Conservation (phyloP, 2,329 filamentous ascomycete genomes). For the Phaeosphaeriaceae sp. region DNA sequence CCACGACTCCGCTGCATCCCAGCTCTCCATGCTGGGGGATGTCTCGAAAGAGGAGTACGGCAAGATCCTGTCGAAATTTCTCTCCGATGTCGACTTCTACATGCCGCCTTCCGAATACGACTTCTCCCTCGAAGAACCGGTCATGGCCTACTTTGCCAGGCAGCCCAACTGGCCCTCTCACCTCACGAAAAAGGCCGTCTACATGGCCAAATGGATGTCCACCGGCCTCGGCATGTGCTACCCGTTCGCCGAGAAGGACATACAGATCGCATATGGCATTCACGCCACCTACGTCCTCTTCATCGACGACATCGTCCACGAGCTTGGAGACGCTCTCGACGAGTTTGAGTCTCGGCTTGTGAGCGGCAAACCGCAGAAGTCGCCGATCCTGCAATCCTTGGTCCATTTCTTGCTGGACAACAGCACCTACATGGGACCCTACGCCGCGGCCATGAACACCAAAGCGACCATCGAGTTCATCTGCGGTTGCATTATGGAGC, state of each 20-base stretch:
- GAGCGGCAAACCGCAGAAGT: slow-evolving; percentile 16
- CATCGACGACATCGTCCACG: slow-evolving; percentile 20
- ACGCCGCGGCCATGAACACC: slow-evolving; percentile 18
- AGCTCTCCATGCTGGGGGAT: slow-evolving; percentile 13
- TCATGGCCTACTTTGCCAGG: slow-evolving; percentile 14
- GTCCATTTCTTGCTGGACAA: slow-evolving; percentile 11
- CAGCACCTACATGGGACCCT: slow-evolving; percentile 9
- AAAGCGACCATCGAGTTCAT: slow-evolving; percentile 20
- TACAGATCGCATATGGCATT: slow-evolving; percentile 19
- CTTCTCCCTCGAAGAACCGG: slow-evolving; percentile 14
- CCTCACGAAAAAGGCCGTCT: slow-evolving; percentile 14
- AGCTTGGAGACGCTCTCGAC: slow-evolving; percentile 16
- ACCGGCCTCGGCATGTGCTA: slow-evolving; percentile 20
- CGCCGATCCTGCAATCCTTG: slow-evolving; percentile 19
- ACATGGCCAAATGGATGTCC: slow-evolving; percentile 22
- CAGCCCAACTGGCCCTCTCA: slow-evolving; percentile 16
- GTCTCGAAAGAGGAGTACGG: slow-evolving; percentile 19
- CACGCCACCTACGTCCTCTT: slow-evolving; percentile 20
- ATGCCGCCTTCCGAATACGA: slow-evolving; percentile 17
- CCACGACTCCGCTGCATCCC: slow-evolving; percentile 7
- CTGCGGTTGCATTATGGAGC: slow-evolving; percentile 18
- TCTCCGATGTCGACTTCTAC: slow-evolving; percentile 16
- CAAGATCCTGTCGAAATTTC: slow-evolving; percentile 16
- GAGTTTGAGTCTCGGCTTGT: slow-evolving; percentile 15
- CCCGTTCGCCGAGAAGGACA: slow-evolving; percentile 15